phyloP scores from a whole-genome alignment of 2,329 filamentous ascomycete genomes.

The Colletotrichum horii region DNA sequence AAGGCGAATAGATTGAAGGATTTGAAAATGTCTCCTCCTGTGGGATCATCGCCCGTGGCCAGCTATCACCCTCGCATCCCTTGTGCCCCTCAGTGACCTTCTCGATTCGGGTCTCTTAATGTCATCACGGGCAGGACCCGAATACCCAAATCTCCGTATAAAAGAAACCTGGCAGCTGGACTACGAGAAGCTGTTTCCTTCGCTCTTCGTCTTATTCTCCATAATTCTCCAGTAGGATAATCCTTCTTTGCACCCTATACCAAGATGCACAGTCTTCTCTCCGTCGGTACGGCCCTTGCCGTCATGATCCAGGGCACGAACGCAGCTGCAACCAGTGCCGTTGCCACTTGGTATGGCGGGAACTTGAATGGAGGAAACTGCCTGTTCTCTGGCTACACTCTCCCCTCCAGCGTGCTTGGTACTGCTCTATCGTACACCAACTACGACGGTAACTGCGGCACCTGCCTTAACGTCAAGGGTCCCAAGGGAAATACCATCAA shows the following conservation, averaged over 20 bases:
- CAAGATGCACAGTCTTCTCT: neutral
- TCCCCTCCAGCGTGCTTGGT: neutral
- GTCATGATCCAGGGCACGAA: neutral
- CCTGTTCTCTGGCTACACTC: constrained; percentile 3
- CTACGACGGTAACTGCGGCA: constrained; percentile 14
- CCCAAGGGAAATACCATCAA: constrained; percentile 15
- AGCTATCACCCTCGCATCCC: neutral
- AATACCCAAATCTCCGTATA: neutral
- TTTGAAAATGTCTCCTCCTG: neutral
- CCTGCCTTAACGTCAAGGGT: constrained; percentile 12
- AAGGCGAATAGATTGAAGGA: neutral
- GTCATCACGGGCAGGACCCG: neutral
- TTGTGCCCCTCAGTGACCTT: neutral
- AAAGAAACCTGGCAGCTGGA: neutral
- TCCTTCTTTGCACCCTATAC: neutral
- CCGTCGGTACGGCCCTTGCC: neutral
- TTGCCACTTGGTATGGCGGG: constrained; percentile 8
- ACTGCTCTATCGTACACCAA: constrained; percentile 9
- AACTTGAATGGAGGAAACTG: constrained; percentile 13
- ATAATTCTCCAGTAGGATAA: neutral
- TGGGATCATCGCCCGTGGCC: neutral
- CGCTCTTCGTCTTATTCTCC: neutral
- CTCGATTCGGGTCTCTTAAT: neutral
- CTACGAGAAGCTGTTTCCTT: neutral
- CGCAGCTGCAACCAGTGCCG: constrained; percentile 7